Percentiles rank a stretch among this genome's conserved stretches.
Conservation (phyloP, 495 filamentous ascomycete genomes). For the Trichoderma asperelloides region DNA sequence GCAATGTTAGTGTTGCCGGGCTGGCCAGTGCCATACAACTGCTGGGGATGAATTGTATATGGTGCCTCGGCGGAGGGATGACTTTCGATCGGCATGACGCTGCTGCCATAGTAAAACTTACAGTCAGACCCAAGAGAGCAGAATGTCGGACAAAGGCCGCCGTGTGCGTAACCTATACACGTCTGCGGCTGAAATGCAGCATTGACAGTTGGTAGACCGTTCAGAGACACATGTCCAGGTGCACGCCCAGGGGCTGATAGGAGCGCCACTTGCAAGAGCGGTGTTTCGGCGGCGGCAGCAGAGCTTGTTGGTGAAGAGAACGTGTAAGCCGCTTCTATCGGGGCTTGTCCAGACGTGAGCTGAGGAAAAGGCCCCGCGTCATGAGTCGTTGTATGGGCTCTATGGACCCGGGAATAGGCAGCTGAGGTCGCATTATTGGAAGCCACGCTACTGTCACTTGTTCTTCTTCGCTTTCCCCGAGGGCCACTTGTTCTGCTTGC, state of each 20-base stretch:
- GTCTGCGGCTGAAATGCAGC: background rate
- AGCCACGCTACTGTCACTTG: background rate
- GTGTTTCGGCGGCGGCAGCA: background rate
- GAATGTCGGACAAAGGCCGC: background rate
- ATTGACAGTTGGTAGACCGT: background rate
- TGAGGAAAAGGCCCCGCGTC: background rate
- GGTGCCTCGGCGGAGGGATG: background rate
- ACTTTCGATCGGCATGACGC: background rate
- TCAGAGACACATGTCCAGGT: background rate
- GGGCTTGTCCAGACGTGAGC: background rate
- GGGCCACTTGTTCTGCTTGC: background rate
- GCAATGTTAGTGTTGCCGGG: too few relatives aligned
- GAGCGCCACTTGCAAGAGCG: background rate
- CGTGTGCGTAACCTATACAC: background rate
- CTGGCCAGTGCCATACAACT: too few relatives aligned
- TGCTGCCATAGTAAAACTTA: background rate
- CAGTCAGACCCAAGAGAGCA: background rate
- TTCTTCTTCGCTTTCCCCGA: background rate
- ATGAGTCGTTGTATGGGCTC: background rate
- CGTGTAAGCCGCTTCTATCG: background rate
- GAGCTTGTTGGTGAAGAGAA: background rate
- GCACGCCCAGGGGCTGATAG: background rate
- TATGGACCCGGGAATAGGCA: background rate
- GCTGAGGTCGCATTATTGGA: background rate
- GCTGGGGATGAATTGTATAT: background rate